Conservation (phyloP, 345 rosid species). For the sweet orange (Citrus sinensis) region DVS_A1.0 CM039162.1:2948001-2948500, state of each 20-base stretch:
- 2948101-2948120: neutral
- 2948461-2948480: neutral
- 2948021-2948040: neutral
- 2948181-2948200: neutral
- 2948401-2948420: neutral
- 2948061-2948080: neutral
- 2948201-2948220: neutral
- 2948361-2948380: neutral
- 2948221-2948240: neutral
- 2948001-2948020: neutral
- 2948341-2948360: neutral
- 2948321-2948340: neutral
- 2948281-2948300: neutral
- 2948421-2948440: neutral
- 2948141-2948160: neutral
- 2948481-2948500: no score
- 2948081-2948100: neutral
- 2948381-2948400: neutral
- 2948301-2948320: neutral
- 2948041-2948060: neutral
- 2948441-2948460: neutral
- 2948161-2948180: neutral
- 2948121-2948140: neutral
- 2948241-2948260: neutral
- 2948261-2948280: neutral